Conservation (phyloP, 2,329 filamentous ascomycete species). For the Thermomyces lanuginosus region DNA sequence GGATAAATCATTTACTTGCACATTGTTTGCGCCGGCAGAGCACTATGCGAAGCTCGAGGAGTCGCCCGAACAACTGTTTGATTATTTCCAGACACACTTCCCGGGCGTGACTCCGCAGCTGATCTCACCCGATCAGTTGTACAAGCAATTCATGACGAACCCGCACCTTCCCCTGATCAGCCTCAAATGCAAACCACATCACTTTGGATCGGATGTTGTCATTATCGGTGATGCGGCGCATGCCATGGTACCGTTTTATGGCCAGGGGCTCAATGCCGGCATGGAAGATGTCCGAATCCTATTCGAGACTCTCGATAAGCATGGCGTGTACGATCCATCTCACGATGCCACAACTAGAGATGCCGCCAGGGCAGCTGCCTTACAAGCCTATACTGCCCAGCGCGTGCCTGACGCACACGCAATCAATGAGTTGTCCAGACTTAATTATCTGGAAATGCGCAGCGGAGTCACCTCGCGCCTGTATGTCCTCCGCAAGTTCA, state of each 20-base stretch:
- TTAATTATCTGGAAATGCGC: constrained; percentile 92
- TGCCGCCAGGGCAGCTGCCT: constrained; percentile 29
- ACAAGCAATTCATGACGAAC: constrained; percentile 60
- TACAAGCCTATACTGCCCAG: constrained; percentile 58
- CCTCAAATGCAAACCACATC: constrained; percentile 83
- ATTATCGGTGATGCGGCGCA: constrained; percentile 90
- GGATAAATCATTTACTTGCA: constrained; percentile 89
- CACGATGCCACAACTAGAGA: constrained; percentile 30
- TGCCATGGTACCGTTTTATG: constrained; percentile 97
- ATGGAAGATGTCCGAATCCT: constrained; percentile 85
- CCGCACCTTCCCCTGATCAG: constrained; percentile 85
- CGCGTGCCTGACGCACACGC: constrained; percentile 66
- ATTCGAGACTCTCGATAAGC: constrained; percentile 62
- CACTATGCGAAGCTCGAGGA: constrained; percentile 54
- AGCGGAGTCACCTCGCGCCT: constrained; percentile 60
- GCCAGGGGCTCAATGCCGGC: constrained; percentile 93
- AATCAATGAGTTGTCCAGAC: constrained; percentile 79
- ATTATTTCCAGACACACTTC: constrained; percentile 74
- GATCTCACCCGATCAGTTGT: constrained; percentile 45
- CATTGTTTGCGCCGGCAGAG: constrained; percentile 64
- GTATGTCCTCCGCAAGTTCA: constrained; percentile 65
- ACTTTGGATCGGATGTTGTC: constrained; percentile 59
- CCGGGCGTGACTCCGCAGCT: constrained; percentile 58
- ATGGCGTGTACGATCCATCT: constrained; percentile 30
- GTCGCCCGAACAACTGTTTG: constrained; percentile 51